These are phyloP conservation scores for Arthroderma sp. DNA, from an alignment of 2,329 filamentous ascomycete genomes.

Conservation along the genomic window DNA sequence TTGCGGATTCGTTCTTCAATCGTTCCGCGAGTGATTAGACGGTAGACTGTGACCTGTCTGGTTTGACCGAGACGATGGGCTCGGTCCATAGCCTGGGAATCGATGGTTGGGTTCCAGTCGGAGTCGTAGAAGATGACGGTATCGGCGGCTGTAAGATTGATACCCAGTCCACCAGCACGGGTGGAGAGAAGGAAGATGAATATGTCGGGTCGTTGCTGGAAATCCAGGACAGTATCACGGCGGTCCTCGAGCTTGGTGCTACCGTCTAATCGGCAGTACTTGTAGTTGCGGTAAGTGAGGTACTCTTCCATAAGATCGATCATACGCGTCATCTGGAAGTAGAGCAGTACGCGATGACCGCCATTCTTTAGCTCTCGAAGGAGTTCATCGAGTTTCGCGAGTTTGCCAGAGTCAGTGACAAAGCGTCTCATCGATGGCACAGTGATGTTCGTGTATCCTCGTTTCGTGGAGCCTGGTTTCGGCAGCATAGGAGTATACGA, in stretches of 20 bases:
- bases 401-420: constrained; percentile 93
- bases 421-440: constrained; percentile 96
- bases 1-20: constrained; percentile 98
- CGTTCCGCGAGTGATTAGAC: constrained; percentile 88
- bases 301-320: constrained; percentile 99
- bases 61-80: constrained; percentile 96
- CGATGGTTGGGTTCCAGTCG: constrained; percentile 98
- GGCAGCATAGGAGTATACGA: constrained; percentile 63
- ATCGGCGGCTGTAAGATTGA: constrained; percentile 91
- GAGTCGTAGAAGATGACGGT: constrained; percentile 99
- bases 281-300: constrained; percentile 96
- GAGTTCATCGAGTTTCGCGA: constrained; percentile 78
- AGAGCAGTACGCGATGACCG: constrained; percentile 83
- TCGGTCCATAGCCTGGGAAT: constrained; percentile 97
- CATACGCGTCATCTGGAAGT: constrained; percentile 99
- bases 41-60: constrained; percentile 89
- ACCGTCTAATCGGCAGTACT: constrained; percentile 91
- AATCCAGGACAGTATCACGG: constrained; percentile 89
- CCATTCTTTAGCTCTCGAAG: constrained; percentile 83
- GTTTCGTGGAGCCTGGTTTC: constrained; percentile 64
- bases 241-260: constrained; percentile 95
- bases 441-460: constrained; percentile 76
- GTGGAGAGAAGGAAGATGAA: constrained; percentile 96
- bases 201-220: constrained; percentile 87
- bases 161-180: constrained; percentile 91